Percentiles rank a stretch among this genome's conserved stretches.
These are phyloP conservation scores for Daedaleopsis nitida DNA, from an alignment of 768 basidiomycete species.

Conservation along the genomic window DNA sequence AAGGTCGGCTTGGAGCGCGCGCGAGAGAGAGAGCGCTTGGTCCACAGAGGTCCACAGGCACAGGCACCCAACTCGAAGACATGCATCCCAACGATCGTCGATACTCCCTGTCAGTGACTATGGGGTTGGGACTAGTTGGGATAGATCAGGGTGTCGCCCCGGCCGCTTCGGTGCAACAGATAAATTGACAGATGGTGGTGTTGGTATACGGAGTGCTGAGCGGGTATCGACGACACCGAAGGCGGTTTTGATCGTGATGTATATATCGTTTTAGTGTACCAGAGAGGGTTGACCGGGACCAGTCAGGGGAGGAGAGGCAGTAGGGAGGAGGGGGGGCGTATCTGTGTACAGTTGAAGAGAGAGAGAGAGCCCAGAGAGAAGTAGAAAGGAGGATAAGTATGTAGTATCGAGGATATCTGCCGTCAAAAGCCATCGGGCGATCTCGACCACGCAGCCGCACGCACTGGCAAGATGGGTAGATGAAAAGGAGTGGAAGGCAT, in stretches of 20 bases:
- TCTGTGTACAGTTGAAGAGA: too few relatives aligned
- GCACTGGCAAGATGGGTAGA: neutral
- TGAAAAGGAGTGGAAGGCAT: neutral
- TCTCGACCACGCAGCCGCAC: too few relatives aligned
- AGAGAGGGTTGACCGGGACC: too few relatives aligned
- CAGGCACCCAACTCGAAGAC: too few relatives aligned
- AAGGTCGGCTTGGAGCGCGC: too few relatives aligned
- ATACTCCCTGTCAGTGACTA: neutral
- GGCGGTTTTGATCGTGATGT: neutral
- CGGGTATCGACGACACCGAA: neutral
- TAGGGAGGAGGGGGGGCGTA: neutral
- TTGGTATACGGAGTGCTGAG: neutral
- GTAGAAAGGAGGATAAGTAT: neutral
- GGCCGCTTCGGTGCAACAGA: neutral
- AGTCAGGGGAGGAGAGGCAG: neutral
- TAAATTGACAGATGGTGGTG: neutral
- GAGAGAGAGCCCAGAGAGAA: neutral
- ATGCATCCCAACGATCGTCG: too few relatives aligned
- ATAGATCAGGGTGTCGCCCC: neutral
- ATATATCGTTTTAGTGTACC: neutral
- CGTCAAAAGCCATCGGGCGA: too few relatives aligned
- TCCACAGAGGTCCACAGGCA: too few relatives aligned
- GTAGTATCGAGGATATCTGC: neutral
- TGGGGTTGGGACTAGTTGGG: neutral
- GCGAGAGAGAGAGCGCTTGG: too few relatives aligned